These are phyloP conservation scores for Russula vinacea DNA, from an alignment of 768 basidiomycete species.

Conservation along the genomic window DNA sequence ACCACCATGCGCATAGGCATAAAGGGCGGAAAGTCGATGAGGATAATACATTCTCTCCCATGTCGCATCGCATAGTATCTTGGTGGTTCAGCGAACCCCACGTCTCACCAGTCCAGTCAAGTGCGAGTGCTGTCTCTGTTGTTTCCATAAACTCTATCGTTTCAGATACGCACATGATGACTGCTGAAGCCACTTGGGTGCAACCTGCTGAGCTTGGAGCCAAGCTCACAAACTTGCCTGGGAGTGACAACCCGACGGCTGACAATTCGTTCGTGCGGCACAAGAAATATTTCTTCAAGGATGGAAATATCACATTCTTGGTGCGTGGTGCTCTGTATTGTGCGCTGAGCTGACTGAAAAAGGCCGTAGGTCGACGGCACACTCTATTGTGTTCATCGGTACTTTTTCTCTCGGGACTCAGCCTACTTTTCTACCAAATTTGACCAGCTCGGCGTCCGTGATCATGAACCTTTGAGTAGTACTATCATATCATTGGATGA, in stretches of 20 bases:
- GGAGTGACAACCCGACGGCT: not conserved
- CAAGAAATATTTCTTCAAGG: conserved; percentile 19
- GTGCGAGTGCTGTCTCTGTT: conserved; percentile 7
- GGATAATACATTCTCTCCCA: too few relatives aligned
- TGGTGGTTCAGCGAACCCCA: not conserved
- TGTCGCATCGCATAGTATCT: not conserved
- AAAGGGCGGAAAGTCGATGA: too few relatives aligned
- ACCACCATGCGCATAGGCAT: too few relatives aligned
- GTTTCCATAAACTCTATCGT: conserved; percentile 9
- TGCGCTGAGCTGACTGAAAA: not conserved
- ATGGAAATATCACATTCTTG: conserved; percentile 28
- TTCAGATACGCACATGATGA: not conserved
- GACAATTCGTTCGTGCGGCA: conserved; percentile 12
- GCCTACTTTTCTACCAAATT: conserved; percentile 8
- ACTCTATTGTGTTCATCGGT: conserved; percentile 22
- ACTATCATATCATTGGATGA: conserved; percentile 9
- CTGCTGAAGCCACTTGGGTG: not conserved
- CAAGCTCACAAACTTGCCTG: not conserved
- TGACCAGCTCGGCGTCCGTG: not conserved
- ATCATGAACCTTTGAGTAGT: not conserved
- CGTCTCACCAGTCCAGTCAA: not conserved
- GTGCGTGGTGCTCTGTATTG: not conserved
- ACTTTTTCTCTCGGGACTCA: conserved; percentile 24
- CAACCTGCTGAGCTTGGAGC: not conserved
- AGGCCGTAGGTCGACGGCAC: not conserved